phyloP scores from a whole-genome alignment of 306 rosid species.

The Argentina anserina region DNA sequence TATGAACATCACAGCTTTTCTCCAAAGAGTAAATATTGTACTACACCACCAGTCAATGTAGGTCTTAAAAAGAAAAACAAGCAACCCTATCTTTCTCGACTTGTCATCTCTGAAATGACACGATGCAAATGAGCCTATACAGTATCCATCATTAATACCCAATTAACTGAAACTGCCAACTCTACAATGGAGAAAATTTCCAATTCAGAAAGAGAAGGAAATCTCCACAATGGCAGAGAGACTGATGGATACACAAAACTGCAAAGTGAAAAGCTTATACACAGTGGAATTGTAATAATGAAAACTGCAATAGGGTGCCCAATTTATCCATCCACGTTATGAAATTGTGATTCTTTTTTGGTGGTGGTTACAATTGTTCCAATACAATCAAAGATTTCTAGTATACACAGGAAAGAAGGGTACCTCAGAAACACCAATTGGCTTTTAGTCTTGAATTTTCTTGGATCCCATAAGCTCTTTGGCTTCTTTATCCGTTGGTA shows the following conservation, averaged over 20 bases:
- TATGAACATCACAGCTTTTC: background rate
- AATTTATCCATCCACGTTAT: conserved; percentile 24
- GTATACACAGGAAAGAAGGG: conserved; percentile 26
- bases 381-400: conserved; percentile 11
- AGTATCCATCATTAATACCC: background rate
- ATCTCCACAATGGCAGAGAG: conserved; percentile 5
- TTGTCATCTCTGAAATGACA: conserved; percentile 5
- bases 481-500: conserved; percentile 15
- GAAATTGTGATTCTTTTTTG: conserved; percentile 24
- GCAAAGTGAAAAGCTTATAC: conserved; percentile 1
- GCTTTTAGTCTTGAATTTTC: conserved; percentile 4
- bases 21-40: background rate
- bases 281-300: conserved; percentile 3
- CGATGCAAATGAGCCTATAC: background rate
- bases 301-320: background rate
- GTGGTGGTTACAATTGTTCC: conserved; percentile 22
- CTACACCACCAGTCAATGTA: background rate
- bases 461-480: conserved; percentile 14
- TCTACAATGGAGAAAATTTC: background rate
- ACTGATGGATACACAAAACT: background rate
- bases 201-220: background rate
- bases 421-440: conserved; percentile 29
- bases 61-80: conserved; percentile 5
- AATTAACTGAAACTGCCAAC: background rate
- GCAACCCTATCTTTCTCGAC: conserved; percentile 2